A percentile compares a stretch with the other conserved stretches of the same genome.
Conservation (phyloP, 1,284 basidiomycete species). For the Puccinia hordei region DNA sequence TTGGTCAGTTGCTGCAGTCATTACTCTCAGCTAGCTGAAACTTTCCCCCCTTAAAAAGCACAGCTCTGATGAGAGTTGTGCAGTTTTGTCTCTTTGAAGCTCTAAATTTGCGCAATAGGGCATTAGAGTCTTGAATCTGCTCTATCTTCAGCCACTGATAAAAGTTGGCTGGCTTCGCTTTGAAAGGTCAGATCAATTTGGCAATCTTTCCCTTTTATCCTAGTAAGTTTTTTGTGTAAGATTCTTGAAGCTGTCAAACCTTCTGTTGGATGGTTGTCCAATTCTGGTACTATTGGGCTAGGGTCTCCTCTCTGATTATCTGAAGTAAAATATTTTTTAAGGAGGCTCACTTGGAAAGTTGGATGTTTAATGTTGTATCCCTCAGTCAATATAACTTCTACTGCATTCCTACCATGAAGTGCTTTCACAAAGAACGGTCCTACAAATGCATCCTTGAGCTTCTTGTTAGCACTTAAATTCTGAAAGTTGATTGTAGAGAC, state of each 20-base stretch:
- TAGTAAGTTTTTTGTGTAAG: background rate
- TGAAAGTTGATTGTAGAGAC: constrained; percentile 9
- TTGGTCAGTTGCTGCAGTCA: no score
- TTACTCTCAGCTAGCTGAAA: no score
- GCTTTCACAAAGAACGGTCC: background rate
- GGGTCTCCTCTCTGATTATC: background rate
- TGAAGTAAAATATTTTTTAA: background rate
- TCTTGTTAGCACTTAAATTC: background rate
- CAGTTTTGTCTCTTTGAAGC: background rate
- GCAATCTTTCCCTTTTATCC: background rate
- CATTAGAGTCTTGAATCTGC: background rate
- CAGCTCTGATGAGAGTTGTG: background rate
- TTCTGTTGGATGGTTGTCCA: background rate
- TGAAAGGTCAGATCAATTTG: background rate
- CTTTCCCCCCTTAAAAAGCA: background rate
- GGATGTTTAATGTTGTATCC: no score
- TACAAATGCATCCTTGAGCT: no score
- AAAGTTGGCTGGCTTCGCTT: background rate
- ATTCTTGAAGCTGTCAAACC: background rate
- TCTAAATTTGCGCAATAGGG: background rate
- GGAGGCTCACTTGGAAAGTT: background rate
- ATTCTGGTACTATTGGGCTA: background rate
- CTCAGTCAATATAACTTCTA: constrained; percentile 16
- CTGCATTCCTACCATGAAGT: constrained; percentile 17
- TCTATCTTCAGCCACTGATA: background rate